Conservation (phyloP, 257 asterid species). For the Henckelia pumila region DNA sequence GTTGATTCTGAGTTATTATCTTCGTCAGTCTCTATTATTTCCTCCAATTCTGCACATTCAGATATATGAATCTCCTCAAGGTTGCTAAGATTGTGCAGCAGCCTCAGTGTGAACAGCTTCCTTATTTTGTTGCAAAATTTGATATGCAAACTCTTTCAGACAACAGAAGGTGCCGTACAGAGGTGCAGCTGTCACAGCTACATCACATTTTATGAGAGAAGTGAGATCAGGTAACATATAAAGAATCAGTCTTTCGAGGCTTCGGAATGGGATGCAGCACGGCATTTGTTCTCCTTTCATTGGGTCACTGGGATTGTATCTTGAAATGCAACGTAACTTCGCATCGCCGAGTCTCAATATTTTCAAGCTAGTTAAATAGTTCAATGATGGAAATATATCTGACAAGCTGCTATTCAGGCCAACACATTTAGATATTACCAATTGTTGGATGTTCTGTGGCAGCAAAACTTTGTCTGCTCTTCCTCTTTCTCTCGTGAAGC, state of each 20-base stretch:
- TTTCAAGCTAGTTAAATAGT: conserved; percentile 13
- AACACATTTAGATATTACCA: conserved; percentile 4
- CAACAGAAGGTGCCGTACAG: conserved; percentile 25
- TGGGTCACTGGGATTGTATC: background rate
- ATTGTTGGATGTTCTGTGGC: conserved; percentile 20
- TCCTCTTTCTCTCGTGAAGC: background rate
- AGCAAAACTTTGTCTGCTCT: conserved; percentile 17
- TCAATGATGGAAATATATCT: conserved; percentile 23
- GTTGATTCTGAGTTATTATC: background rate
- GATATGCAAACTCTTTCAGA: conserved; percentile 16
- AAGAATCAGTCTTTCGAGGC: conserved; percentile 17
- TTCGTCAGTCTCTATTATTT: conserved; percentile 24
- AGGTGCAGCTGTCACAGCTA: conserved; percentile 4
- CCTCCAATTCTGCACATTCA: conserved; percentile 24
- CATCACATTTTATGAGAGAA: conserved; percentile 12
- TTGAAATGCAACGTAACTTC: conserved; percentile 26
- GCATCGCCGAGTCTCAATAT: conserved; percentile 2
- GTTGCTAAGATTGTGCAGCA: conserved; percentile 20
- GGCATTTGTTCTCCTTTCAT: conserved; percentile 8
- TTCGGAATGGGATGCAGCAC: conserved; percentile 7
- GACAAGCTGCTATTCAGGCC: conserved; percentile 18
- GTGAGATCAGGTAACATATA: conserved; percentile 24
- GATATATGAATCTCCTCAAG: conserved; percentile 16
- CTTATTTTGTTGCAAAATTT: conserved; percentile 17
- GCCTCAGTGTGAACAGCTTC: conserved; percentile 16